phyloP scores from a whole-genome alignment of 345 rosid species.

The Populus pruinosa region DNA sequence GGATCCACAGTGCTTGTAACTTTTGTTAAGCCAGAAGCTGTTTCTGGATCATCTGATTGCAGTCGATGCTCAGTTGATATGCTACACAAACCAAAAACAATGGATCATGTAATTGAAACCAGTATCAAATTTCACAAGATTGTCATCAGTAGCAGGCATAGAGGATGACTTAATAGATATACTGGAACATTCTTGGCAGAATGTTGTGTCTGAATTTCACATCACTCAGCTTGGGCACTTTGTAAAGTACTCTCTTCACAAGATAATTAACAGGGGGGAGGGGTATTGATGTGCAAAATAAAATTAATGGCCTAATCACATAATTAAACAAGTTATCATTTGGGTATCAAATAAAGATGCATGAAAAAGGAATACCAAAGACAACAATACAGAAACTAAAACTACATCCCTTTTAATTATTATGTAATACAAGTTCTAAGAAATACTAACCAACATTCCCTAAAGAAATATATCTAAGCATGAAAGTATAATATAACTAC shows the following conservation, averaged over 20 bases:
- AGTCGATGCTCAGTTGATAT: conserved; percentile 23
- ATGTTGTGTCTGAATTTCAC: background rate
- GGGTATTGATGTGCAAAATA: too few relatives aligned
- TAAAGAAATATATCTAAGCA: background rate
- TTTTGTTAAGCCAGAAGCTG: conserved; percentile 29
- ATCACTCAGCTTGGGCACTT: background rate
- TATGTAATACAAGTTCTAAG: background rate
- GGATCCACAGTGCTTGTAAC: conserved; percentile 16
- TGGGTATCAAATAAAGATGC: too few relatives aligned
- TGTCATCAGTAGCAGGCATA: background rate
- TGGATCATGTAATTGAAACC: background rate
- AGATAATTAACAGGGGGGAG: background rate
- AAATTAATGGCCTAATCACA: too few relatives aligned
- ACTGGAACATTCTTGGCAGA: background rate
- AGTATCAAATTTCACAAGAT: background rate
- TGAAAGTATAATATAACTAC: background rate
- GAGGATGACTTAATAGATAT: background rate
- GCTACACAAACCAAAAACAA: conserved; percentile 31
- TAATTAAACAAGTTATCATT: too few relatives aligned
- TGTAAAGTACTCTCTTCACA: background rate
- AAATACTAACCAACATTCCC: background rate
- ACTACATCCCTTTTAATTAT: background rate
- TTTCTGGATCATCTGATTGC: conserved; percentile 24
- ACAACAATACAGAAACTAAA: background rate
- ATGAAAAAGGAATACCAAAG: background rate